Conservation (phyloP, 148 eudicot species). For the Rhododendron simsii region DNA sequence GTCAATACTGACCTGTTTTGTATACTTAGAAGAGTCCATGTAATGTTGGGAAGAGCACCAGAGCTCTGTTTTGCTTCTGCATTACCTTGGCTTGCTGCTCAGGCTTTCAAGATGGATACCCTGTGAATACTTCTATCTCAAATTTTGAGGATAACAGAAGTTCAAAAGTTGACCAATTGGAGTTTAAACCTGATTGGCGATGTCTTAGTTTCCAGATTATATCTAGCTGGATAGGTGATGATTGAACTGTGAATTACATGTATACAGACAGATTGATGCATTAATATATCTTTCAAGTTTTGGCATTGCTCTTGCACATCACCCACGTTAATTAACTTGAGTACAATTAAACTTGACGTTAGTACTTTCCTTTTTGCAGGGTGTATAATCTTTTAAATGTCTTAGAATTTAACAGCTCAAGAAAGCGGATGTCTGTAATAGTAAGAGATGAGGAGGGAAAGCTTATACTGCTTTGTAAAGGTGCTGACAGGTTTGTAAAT, state of each 20-base stretch:
- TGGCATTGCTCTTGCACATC: background rate
- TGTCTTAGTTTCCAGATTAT: background rate
- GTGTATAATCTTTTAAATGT: slow-evolving; percentile 56
- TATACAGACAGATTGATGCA: background rate
- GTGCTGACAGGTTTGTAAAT: slow-evolving; percentile 79
- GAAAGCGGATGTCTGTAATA: slow-evolving; percentile 89
- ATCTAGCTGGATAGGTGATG: slow-evolving; percentile 1
- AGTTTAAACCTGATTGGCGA: background rate
- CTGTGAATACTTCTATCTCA: background rate
- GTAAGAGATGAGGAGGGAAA: slow-evolving; percentile 66
- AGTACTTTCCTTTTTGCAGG: slow-evolving; percentile 37
- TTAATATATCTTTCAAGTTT: background rate
- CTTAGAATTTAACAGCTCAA: slow-evolving; percentile 78
- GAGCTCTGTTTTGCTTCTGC: background rate
- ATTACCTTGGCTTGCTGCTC: background rate
- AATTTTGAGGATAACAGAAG: background rate
- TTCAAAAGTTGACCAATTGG: background rate
- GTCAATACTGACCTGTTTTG: background rate
- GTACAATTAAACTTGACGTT: background rate
- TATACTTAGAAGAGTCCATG: background rate
- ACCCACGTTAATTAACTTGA: background rate
- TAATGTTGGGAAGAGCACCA: background rate
- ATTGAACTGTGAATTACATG: background rate
- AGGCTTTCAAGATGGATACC: background rate
- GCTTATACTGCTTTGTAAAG: slow-evolving; percentile 67